phyloP scores from a whole-genome alignment of 2,329 filamentous ascomycete species.

The Saccharata proteae region DNA sequence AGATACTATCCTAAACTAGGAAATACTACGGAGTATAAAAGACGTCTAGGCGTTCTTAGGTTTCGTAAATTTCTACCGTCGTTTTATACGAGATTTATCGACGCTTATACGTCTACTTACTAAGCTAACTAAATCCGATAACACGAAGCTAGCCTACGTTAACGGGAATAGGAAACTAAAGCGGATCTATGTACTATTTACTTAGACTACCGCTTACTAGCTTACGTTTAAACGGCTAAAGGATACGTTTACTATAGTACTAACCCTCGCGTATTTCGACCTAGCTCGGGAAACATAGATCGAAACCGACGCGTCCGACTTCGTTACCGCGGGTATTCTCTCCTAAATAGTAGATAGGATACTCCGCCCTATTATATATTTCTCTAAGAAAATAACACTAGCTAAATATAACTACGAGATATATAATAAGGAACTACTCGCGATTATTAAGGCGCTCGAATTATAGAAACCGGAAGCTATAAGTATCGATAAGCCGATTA shows the following conservation, averaged over 20 bases:
- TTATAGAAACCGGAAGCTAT: background rate
- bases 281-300: background rate
- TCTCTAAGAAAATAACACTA: slow-evolving; percentile 13
- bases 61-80: slow-evolving; percentile 16
- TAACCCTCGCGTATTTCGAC: slow-evolving; percentile 1
- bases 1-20: background rate
- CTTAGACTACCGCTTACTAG: background rate
- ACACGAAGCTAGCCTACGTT: background rate
- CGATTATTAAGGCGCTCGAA: slow-evolving; percentile 12
- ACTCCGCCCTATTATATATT: slow-evolving; percentile 11
- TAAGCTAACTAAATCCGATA: background rate
- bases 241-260: background rate
- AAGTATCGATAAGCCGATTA: slow-evolving; percentile 10
- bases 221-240: slow-evolving; percentile 1
- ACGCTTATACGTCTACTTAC: slow-evolving; percentile 8
- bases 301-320: slow-evolving; percentile 2
- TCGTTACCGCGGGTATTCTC: background rate
- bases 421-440: slow-evolving; percentile 20
- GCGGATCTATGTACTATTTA: too few relatives aligned
- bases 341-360: background rate
- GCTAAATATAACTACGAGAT: slow-evolving; percentile 18
- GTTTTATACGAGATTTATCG: slow-evolving; percentile 15
- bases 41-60: slow-evolving; percentile 13
- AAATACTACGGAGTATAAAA: background rate
- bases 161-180: background rate